Percentiles rank a stretch among this genome's conserved stretches.
Evolutionary conservation across 495 filamentous ascomycete genomes (phyloP).

Genomic region (Cercophora scortea): DNA sequence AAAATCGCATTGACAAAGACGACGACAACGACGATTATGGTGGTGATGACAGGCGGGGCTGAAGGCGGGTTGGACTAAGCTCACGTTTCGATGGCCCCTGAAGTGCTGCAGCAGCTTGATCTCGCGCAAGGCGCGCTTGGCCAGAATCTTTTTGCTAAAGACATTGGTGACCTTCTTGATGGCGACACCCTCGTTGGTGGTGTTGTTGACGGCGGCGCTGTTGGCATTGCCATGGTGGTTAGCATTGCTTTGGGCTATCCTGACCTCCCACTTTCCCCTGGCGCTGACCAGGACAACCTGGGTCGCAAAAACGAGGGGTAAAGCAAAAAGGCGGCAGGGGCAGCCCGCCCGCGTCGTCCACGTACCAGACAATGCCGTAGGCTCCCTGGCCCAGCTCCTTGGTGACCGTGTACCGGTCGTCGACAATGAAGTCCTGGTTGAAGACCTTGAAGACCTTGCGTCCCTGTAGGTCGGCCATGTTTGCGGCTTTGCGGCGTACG

Average conservation of each 20-base stretch:
- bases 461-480: slow-evolving; percentile 71
- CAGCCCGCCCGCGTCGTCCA: slow-evolving; percentile 2
- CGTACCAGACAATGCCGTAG: slow-evolving; percentile 97
- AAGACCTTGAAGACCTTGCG: slow-evolving; percentile 99
- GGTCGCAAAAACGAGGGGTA: not conserved
- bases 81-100: slow-evolving; percentile 62
- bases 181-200: slow-evolving; percentile 91
- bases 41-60: too few relatives aligned
- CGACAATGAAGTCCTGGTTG: slow-evolving; percentile 98
- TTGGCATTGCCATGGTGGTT: not conserved
- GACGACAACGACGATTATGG: too few relatives aligned
- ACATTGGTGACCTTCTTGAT: slow-evolving; percentile 99
- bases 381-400: slow-evolving; percentile 98
- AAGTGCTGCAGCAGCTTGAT: slow-evolving; percentile 99
- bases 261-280: too few relatives aligned
- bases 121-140: slow-evolving; percentile 93
- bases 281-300: not conserved
- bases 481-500: not conserved
- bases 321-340: not conserved
- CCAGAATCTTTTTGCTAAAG: slow-evolving; percentile 99
- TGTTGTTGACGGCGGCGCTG: slow-evolving; percentile 86
- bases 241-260: too few relatives aligned
- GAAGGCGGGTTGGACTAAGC: slow-evolving; percentile 5
- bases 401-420: slow-evolving; percentile 95
- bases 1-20: too few relatives aligned